Base-by-base conservation (phyloP, 192 early-diverging fungal genomes). In the Linnemannia hyalina region DNA sequence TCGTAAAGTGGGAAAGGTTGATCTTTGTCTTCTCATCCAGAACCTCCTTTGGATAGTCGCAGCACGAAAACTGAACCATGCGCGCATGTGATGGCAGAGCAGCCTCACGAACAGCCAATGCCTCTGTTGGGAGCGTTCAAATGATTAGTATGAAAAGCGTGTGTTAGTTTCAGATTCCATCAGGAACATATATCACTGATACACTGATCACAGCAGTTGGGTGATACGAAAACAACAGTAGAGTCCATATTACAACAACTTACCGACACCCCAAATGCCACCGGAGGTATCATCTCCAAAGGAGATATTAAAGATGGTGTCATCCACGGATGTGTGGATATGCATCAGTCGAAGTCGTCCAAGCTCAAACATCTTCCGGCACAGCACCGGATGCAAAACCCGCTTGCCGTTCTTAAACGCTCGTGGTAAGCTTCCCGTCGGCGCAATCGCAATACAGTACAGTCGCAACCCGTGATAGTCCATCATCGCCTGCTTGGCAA, bases 1-100 rank as follows among this genome's bases (percentile, higher is more conserved):
- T 94, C 20, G 85, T 73, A 73, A 97, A 97, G 69, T 91, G 80
- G 5, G 88, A 83, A 69, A 97, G 79, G 80, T 97, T 94, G 36
- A 91, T 89, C 36, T 92, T 91, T 5, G 95, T 92, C 44, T 89
- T 89, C 80, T 96, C 96, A 77, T 97, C 96, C 44, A 93, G 68
- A 9, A 95, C 90, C 42, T 92, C 90, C 55, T 84, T 82, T 18
- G 93, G 89, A 54, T 90, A 82, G 80, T 94, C 94, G 77, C 96
- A 91, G 46, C 95, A 94, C 4, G 94, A 95, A 77, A 94, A 93
- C 83, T 96, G 95, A 60, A 93, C 68, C 90, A 90, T 86, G 20
- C 84, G 84, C 15, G 84, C 60, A 74, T 86, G 84, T 54, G 84
- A 49, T 7, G 84, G 84, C 46, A 86, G 38, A 35, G 79, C 71